Conservation (phyloP, 2,329 filamentous ascomycete genomes). For the Albifimbria verrucaria region DNA sequence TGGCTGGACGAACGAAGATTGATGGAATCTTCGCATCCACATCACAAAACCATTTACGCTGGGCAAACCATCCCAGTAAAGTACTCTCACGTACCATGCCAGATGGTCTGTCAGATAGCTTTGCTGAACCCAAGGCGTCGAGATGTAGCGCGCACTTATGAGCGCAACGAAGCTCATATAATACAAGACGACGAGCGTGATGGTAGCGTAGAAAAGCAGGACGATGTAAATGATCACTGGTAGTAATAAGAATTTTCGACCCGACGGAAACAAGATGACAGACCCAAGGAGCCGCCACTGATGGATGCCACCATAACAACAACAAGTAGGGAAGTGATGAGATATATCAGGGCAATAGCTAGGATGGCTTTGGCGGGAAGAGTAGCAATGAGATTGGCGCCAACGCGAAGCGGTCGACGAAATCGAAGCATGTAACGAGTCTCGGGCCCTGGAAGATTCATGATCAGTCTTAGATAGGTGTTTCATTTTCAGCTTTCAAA, state of each 20-base stretch:
- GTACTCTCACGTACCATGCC: neutral
- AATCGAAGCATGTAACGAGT: neutral
- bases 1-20: neutral
- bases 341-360: neutral
- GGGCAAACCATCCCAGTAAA: neutral
- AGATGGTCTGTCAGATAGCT: neutral
- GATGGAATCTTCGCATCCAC: neutral
- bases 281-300: neutral
- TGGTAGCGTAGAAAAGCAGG: neutral
- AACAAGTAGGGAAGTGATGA: neutral
- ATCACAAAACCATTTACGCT: neutral
- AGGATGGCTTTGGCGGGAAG: neutral
- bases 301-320: neutral
- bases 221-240: neutral
- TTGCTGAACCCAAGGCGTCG: neutral
- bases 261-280: neutral
- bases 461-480: neutral
- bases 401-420: neutral
- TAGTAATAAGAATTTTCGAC: neutral
- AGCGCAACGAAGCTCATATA: neutral
- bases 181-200: neutral
- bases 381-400: neutral
- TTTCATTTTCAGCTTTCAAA: too few species aligned
- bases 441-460: neutral
- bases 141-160: neutral